These are phyloP conservation scores for Aureobasidium pullulans DNA, from an alignment of 2,329 filamentous ascomycete species.

Conservation along the genomic window DNA sequence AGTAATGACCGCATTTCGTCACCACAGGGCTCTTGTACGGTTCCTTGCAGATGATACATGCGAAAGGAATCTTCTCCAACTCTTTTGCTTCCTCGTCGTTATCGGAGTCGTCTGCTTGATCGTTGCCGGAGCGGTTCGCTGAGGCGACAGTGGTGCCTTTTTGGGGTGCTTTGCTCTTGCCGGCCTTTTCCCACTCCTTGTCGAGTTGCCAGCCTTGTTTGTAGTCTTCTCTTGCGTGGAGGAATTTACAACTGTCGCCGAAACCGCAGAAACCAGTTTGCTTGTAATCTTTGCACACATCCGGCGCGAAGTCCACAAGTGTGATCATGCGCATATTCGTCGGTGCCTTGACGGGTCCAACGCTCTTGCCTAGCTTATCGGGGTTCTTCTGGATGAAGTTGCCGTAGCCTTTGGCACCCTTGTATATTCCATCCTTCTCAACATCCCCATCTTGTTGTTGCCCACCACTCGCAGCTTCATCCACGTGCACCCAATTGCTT, in stretches of 20 bases:
- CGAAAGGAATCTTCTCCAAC: constrained; percentile 79
- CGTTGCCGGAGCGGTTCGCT: constrained; percentile 42
- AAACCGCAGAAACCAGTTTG: constrained; percentile 63
- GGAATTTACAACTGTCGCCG: constrained; percentile 74
- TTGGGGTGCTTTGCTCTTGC: constrained; percentile 20
- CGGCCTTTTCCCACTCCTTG: constrained; percentile 78
- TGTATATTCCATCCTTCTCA: constrained; percentile 59
- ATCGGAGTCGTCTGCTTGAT: constrained; percentile 43
- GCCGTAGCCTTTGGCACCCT: constrained; percentile 63
- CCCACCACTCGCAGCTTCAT: constrained; percentile 24
- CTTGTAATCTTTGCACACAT: constrained; percentile 94
- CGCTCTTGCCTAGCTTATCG: constrained; percentile 53
- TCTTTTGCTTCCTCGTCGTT: constrained; percentile 57
- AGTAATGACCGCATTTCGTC: constrained; percentile 92
- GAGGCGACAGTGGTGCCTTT: constrained; percentile 48
- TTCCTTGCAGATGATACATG: constrained; percentile 76
- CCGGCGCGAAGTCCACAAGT: constrained; percentile 80
- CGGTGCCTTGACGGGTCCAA: constrained; percentile 81
- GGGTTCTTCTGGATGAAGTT: constrained; percentile 77
- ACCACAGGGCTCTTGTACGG: constrained; percentile 73
- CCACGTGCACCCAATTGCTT: constrained; percentile 82
- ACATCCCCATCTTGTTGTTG: constrained; percentile 20
- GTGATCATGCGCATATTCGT: constrained; percentile 89
- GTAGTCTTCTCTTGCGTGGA: constrained; percentile 70
- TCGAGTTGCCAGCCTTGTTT: constrained; percentile 95